Evolutionary conservation across 2,329 filamentous ascomycete genomes (phyloP), one percentile per base, ranked within the genome.

Genomic region (Trichoderma hamatum): DNA sequence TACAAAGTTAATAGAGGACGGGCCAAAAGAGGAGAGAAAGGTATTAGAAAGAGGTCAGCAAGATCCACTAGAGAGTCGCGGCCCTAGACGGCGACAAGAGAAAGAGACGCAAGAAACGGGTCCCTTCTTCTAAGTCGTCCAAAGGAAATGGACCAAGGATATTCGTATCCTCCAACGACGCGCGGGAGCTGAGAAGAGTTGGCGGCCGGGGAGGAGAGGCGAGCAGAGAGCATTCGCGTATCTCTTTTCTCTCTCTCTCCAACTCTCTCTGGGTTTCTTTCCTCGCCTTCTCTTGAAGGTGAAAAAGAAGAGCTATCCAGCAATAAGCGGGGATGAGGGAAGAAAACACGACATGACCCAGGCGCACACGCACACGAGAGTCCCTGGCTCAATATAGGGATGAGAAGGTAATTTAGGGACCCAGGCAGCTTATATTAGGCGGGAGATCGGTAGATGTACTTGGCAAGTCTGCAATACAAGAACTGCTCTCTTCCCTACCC

Each of bases 401-500:
- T 66, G 26, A 49, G 54, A 32, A 59, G 30, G 60, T 65, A 63
- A 63, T 63, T 59, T 55, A 54, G 56, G 66, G 66, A 63, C 58
- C 56, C 66, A 67, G 63, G 63, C 43, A 58, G 63, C 54, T 67
- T 67, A 67, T 67, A 67, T 67, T 67, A 67, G 63, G 63, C 54
- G 63, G 63, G 39, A 67, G 49, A 51, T 59, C 54, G 63, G 28
- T 46, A 59, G 54, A 65, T 65, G 63, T 67, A 67, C 54, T 59
- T 67, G 54, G 52, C 52, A 58, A 59, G 63, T 67, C 39, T 58
- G 51, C 16, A 63, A 68, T 52, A 62, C 34, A 16, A 21, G 59
- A 69, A 58, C 49, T 62, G 24, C 67, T 39, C 43, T 55, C 46
- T 39, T 60, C 54, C 67, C 54, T 65, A 64, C 67, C 67, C 67